Evolutionary conservation across 148 eudicot genomes (phyloP).

Genomic region (Camellia lanceoleosa): DNA sequence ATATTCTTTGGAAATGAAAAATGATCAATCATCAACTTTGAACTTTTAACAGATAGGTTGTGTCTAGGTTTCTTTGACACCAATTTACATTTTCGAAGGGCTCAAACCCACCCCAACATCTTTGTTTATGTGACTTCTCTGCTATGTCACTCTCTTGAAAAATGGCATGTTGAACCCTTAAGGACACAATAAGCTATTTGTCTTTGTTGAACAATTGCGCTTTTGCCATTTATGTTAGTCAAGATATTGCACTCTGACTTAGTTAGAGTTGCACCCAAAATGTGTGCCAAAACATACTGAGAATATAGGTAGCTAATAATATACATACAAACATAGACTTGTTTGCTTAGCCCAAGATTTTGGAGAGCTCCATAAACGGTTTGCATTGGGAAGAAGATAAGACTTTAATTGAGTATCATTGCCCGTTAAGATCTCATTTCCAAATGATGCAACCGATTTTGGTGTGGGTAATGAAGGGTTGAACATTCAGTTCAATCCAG

Average conservation of each 20-base stretch:
- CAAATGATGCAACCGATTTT: too few relatives aligned
- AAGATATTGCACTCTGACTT: not conserved
- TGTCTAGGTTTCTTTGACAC: not conserved
- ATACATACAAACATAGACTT: too few relatives aligned
- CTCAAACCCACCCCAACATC: not conserved
- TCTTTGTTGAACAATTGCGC: not conserved
- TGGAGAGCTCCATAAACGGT: too few relatives aligned
- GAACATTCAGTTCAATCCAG: too few relatives aligned
- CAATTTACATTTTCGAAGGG: not conserved
- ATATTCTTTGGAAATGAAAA: not conserved
- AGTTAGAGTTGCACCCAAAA: not conserved
- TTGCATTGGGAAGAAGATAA: too few relatives aligned
- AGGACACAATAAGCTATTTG: not conserved
- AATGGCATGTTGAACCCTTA: not conserved
- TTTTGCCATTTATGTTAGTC: not conserved
- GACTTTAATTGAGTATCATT: too few relatives aligned
- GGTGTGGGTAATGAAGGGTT: too few relatives aligned
- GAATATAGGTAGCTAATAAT: not conserved
- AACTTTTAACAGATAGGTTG: not conserved
- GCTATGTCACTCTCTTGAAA: not conserved
- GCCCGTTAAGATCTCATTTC: too few relatives aligned
- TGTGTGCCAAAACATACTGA: not conserved
- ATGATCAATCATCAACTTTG: not conserved
- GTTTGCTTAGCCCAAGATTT: too few relatives aligned
- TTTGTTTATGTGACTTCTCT: too few relatives aligned